phyloP scores from a whole-genome alignment of 2,329 filamentous ascomycete species.

The Paramyrothecium roridum region DNA sequence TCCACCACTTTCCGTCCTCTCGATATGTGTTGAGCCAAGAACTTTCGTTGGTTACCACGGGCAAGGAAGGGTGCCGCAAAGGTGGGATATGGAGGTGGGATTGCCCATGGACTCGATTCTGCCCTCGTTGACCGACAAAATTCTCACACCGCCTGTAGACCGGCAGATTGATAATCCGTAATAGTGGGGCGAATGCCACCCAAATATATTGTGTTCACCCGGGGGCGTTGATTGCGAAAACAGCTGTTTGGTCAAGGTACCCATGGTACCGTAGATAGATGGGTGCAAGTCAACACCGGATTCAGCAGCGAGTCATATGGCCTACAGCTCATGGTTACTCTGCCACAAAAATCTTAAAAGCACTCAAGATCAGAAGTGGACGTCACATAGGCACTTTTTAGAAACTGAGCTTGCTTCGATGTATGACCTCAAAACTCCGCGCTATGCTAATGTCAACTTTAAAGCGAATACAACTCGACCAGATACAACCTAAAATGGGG shows the following conservation, averaged over 20 bases:
- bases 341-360: too few relatives aligned
- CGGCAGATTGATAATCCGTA: constrained; percentile 19
- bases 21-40: background rate
- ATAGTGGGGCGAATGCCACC: background rate
- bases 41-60: background rate
- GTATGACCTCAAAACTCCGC: constrained; percentile 15
- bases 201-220: too few relatives aligned
- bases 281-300: too few relatives aligned
- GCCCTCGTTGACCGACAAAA: constrained; percentile 38
- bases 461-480: constrained; percentile 5
- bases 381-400: too few relatives aligned
- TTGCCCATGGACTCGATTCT: constrained; percentile 28
- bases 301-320: too few relatives aligned
- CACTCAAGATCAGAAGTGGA: too few relatives aligned
- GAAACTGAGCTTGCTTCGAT: too few relatives aligned
- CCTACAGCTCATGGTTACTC: too few relatives aligned
- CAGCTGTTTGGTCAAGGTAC: too few relatives aligned
- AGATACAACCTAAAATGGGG: constrained; percentile 7
- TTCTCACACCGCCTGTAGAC: constrained; percentile 34
- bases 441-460: constrained; percentile 12
- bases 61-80: background rate
- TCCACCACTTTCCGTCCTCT: background rate
- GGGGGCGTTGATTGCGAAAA: too few relatives aligned
- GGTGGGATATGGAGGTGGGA: background rate
- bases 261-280: too few relatives aligned